phyloP scores from a whole-genome alignment of 208 protist genomes.

The Acanthamoeba royreba region DNA sequence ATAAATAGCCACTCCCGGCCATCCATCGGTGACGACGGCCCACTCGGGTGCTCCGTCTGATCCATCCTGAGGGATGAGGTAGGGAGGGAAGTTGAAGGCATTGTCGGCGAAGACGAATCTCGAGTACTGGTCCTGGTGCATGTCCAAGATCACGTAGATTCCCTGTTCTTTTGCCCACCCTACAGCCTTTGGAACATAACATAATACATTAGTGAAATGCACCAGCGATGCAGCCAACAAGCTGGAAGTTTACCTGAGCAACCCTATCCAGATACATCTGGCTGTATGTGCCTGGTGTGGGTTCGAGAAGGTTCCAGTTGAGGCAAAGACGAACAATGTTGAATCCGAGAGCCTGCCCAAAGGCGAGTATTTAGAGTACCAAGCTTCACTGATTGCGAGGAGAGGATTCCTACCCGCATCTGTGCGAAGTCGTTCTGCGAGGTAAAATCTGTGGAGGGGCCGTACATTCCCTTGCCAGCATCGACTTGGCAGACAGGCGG shows the following conservation, averaged over 20 bases:
- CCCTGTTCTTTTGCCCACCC: background rate
- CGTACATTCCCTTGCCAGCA: background rate
- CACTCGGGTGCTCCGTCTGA: background rate
- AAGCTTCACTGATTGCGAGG: background rate
- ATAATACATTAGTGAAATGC: too few relatives aligned
- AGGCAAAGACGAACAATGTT: background rate
- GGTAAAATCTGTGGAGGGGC: background rate
- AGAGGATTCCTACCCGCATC: background rate
- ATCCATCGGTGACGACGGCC: background rate
- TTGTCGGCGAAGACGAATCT: background rate
- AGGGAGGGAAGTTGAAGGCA: background rate
- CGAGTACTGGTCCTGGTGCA: constrained; percentile 18
- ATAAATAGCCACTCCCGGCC: background rate
- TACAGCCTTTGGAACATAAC: background rate
- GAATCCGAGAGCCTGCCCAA: background rate
- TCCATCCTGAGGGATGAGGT: background rate
- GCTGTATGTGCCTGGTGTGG: background rate
- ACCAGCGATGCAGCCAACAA: background rate
- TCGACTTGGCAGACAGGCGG: background rate
- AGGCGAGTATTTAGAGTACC: background rate
- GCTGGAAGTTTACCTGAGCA: background rate
- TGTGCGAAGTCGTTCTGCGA: background rate
- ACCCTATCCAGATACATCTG: background rate
- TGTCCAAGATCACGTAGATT: background rate
- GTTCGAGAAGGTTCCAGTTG: background rate